Evolutionary conservation across 352 stramenopile genomes (phyloP), one percentile per base, ranked within the genome.

Genomic region (Saprolegnia diclina): DNA sequence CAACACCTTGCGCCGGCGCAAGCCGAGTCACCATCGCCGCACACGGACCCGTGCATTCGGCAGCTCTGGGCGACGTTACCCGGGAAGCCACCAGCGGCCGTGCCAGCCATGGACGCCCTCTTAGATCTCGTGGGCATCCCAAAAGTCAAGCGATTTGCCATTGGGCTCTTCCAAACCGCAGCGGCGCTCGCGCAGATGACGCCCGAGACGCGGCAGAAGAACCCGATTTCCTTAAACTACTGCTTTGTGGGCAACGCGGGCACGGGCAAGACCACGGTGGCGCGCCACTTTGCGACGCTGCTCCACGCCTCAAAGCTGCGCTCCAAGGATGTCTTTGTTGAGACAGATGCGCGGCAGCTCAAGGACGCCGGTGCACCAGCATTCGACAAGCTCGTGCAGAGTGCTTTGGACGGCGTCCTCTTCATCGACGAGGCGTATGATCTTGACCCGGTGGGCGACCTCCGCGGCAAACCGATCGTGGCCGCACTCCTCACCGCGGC

Each of bases 381-480:
- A 32, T 95, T 96, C 63, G 80, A 83, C 0, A 74, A 92, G 68
- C 81, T 92, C 26, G 77, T 98, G 7, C 40, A 84, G 38, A 69
- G 73, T 6, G 81, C 87, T 0, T 79, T 79, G 46, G 91, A 88
- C 14, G 92, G 91, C 37, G 85, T 96, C 16, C 72, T 98, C 14
- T 97, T 98, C 64, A 94, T 98, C 29, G 93, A 98, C 57, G 93
- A 98, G 72, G 90, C 90, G 45, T 97, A 97, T 64, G 83, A 94
- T 37, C 63, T 98, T 44, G 87, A 98, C 45, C 91, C 90, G 4
- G 72, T 80, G 7, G 76, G 73, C 6, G 85, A 95, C 53, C 77
- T 78, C 22, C 93, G 90, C 52, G 90, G 87, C 0, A 91, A 85
- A 54, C 78, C 89, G 9, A 92, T 98, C 26, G 82, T 96, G 18